phyloP scores from a whole-genome alignment of 2,329 filamentous ascomycete genomes.

The Coniochaeta ligniaria region DNA sequence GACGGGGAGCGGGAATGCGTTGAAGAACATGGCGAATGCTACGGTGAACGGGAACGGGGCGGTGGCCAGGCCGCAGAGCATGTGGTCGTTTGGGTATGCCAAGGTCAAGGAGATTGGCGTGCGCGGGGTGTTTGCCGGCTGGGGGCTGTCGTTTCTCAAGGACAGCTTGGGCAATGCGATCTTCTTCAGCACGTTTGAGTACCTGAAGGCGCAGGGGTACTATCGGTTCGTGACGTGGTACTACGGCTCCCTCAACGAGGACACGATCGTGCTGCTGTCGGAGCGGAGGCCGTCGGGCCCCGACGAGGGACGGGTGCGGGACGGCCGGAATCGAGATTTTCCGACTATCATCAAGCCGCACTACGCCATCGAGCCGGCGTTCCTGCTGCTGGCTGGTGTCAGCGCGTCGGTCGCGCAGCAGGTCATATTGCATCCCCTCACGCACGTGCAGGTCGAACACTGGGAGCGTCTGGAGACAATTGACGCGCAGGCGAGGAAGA shows the following conservation, averaged over 20 bases:
- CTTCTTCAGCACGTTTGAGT: conserved; percentile 73
- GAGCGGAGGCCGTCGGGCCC: conserved; percentile 31
- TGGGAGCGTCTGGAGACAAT: conserved; percentile 67
- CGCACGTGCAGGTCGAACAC: conserved; percentile 64
- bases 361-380: conserved; percentile 67
- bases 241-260: conserved; percentile 52
- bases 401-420: conserved; percentile 64
- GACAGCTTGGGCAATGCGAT: conserved; percentile 62
- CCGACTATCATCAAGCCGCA: conserved; percentile 59
- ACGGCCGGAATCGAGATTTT: conserved; percentile 8
- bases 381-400: conserved; percentile 62
- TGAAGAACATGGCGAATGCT: not conserved
- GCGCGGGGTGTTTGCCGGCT: conserved; percentile 68
- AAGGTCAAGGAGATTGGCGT: conserved; percentile 66
- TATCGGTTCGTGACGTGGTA: conserved; percentile 65
- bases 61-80: conserved; percentile 39
- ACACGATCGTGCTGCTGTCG: conserved; percentile 42
- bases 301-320: conserved; percentile 6
- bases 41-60: not conserved
- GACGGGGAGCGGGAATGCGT: conserved; percentile 24
- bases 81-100: conserved; percentile 64
- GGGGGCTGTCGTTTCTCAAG: conserved; percentile 60
- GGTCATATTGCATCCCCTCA: conserved; percentile 62
- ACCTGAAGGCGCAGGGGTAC: conserved; percentile 66
- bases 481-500: conserved; percentile 49